These are phyloP conservation scores for Trichophyton schoenleinii DNA, from an alignment of 2,329 filamentous ascomycete species.

Conservation along the genomic window DNA sequence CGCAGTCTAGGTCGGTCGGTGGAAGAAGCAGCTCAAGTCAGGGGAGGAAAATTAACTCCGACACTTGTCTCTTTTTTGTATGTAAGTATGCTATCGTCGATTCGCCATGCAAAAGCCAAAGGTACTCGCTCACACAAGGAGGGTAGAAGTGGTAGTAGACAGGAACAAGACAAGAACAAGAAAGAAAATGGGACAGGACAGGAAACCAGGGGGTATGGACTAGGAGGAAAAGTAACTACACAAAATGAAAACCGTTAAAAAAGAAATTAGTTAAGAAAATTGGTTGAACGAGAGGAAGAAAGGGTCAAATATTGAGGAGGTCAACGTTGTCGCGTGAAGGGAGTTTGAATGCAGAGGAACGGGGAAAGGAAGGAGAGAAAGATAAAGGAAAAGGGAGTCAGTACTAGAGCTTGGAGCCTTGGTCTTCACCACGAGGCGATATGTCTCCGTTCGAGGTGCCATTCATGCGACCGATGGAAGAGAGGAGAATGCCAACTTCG, in stretches of 20 bases:
- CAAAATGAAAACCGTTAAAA: neutral
- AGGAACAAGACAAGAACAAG: neutral
- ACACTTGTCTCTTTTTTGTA: neutral
- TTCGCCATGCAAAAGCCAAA: slow-evolving; percentile 1
- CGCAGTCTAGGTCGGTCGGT: neutral
- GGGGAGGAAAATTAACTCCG: neutral
- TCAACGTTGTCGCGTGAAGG: neutral
- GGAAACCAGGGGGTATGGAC: neutral
- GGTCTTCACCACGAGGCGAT: slow-evolving; percentile 3
- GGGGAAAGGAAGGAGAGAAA: neutral
- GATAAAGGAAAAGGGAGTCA: slow-evolving; percentile 2
- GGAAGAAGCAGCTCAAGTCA: neutral
- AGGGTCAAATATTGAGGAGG: neutral
- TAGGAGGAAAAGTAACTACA: slow-evolving; percentile 6
- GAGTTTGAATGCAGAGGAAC: neutral
- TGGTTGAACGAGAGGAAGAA: neutral
- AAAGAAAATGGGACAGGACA: neutral
- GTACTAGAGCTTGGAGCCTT: slow-evolving; percentile 7
- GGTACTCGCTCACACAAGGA: slow-evolving; percentile 1
- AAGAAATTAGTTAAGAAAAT: neutral
- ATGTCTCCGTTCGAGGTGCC: slow-evolving; percentile 7
- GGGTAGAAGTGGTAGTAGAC: neutral
- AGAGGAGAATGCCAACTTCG: slow-evolving; percentile 34
- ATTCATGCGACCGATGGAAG: slow-evolving; percentile 18
- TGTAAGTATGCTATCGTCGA: neutral